Evolutionary conservation across 371 early-diverging fungal species (phyloP).

Genomic region (Syncephalis fuscata): DNA sequence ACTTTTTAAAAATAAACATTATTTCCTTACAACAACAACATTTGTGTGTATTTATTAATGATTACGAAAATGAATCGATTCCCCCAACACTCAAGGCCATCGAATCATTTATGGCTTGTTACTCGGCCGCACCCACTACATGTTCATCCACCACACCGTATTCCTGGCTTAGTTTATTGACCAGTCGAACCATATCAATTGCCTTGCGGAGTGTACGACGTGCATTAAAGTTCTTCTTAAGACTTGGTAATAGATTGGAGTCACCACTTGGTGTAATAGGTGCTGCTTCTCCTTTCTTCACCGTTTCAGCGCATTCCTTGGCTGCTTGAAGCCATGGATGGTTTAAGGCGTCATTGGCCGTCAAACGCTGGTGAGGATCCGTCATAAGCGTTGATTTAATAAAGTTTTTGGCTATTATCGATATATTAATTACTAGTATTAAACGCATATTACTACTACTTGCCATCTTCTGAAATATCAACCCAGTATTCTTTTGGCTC

Average conservation of each 20-base stretch:
- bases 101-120: too few species aligned
- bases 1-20: too few species aligned
- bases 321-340: conserved; percentile 43
- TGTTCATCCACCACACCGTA: too few species aligned
- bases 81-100: too few species aligned
- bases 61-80: too few species aligned
- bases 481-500: conserved; percentile 63
- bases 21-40: too few species aligned
- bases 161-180: conserved; percentile 6
- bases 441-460: background rate
- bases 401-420: conserved; percentile 57
- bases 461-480: conserved; percentile 17
- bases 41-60: too few species aligned
- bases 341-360: conserved; percentile 50
- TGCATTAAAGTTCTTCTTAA: conserved; percentile 70
- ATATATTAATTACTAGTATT: background rate
- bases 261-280: conserved; percentile 4
- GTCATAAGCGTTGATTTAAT: conserved; percentile 53
- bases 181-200: conserved; percentile 22
- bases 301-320: background rate
- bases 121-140: too few species aligned
- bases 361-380: conserved; percentile 53
- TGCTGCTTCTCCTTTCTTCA: background rate
- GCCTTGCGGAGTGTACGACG: conserved; percentile 57
- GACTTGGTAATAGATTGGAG: conserved; percentile 45